A percentile compares a stretch with the other conserved stretches of the same genome.
Evolutionary conservation across 768 basidiomycete genomes (phyloP).

Genomic region (Podaxis sp.): DNA sequence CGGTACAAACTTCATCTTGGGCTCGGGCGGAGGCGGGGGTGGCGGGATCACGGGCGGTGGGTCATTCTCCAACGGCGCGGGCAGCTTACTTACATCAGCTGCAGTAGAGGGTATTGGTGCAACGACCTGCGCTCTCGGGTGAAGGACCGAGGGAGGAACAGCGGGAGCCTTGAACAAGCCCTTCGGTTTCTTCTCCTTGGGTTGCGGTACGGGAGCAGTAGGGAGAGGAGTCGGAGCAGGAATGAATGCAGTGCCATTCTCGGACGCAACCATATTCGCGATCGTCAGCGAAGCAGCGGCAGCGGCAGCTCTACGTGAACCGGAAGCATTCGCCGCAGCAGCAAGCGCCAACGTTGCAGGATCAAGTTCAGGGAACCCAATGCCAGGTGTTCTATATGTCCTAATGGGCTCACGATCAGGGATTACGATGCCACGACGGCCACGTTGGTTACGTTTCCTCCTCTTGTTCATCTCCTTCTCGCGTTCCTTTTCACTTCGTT

Average conservation of each 20-base stretch:
- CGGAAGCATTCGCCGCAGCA: slow-evolving; percentile 64
- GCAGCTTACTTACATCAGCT: slow-evolving; percentile 46
- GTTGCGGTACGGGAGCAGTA: slow-evolving; percentile 23
- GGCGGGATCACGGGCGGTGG: slow-evolving; percentile 42
- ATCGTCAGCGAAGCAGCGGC: slow-evolving; percentile 83
- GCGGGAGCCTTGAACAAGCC: slow-evolving; percentile 74
- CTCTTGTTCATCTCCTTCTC: slow-evolving; percentile 91
- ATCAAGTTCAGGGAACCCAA: slow-evolving; percentile 81
- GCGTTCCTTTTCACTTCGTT: slow-evolving; percentile 85
- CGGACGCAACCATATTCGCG: slow-evolving; percentile 89
- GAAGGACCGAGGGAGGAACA: slow-evolving; percentile 52
- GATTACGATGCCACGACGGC: slow-evolving; percentile 74
- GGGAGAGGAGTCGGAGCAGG: slow-evolving; percentile 27
- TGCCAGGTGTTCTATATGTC: slow-evolving; percentile 88
- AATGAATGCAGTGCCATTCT: slow-evolving; percentile 71
- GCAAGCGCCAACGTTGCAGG: slow-evolving; percentile 67
- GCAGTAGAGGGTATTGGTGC: slow-evolving; percentile 71
- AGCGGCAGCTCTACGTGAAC: slow-evolving; percentile 81
- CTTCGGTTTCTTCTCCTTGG: slow-evolving; percentile 69
- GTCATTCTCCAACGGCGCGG: slow-evolving; percentile 62
- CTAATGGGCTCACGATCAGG: slow-evolving; percentile 93
- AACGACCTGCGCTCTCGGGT: slow-evolving; percentile 56
- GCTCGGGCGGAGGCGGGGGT: slow-evolving; percentile 40
- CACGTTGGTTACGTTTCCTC: slow-evolving; percentile 81
- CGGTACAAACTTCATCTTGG: slow-evolving; percentile 45